Conservation (phyloP, 805 yeast genomes). For the Naumovozyma baii region DNA sequence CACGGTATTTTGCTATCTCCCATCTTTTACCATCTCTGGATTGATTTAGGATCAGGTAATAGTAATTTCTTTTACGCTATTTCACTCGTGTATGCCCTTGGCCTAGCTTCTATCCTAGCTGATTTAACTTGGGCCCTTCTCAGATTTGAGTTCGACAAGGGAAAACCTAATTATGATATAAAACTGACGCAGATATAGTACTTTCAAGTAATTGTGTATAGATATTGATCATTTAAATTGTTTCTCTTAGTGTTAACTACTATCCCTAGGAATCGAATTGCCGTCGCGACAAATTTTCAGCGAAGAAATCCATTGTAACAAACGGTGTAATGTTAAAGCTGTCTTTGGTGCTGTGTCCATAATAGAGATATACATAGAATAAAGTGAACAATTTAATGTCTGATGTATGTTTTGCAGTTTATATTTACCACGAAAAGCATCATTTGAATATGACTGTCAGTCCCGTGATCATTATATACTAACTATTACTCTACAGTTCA, state of each 20-base stretch:
- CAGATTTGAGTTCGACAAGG: conserved; percentile 53
- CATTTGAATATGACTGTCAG: no score
- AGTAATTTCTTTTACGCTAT: conserved; percentile 94
- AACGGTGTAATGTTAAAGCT: no score
- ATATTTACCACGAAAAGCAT: no score
- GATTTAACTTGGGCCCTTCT: conserved; percentile 80
- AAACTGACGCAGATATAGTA: conserved; percentile 42
- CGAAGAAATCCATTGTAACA: no score
- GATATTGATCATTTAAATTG: no score
- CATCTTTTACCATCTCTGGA: conserved; percentile 89
- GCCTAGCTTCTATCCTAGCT: conserved; percentile 54
- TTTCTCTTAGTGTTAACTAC: no score
- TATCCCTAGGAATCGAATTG: no score
- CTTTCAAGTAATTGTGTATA: no score
- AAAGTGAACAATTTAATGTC: not conserved
- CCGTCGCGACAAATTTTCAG: no score
- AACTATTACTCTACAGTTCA: conserved; percentile 25
- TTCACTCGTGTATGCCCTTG: conserved; percentile 67
- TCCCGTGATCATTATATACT: no score
- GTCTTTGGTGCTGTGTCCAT: no score
- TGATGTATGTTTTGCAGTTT: conserved; percentile 1
- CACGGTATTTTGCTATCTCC: conserved; percentile 67
- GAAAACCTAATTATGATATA: conserved; percentile 27
- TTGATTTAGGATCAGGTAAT: conserved; percentile 87
- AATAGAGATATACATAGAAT: no score